Conservation (phyloP, 805 yeast genomes). For the Candida saitoana region DNA sequence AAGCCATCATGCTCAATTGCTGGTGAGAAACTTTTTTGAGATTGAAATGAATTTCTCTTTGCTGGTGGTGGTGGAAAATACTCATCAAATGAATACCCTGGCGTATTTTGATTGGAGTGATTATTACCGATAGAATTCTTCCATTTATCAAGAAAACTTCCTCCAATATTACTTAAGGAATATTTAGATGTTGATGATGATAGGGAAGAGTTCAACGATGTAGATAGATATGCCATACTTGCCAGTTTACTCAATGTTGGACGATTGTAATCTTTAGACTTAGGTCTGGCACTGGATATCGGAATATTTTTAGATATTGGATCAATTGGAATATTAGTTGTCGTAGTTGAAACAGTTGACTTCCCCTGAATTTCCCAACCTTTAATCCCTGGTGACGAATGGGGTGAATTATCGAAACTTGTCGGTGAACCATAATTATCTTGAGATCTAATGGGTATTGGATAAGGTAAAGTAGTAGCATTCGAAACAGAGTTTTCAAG, state of each 20-base stretch:
- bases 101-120: slow-evolving; percentile 17
- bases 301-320: slow-evolving; percentile 6
- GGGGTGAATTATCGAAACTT: slow-evolving; percentile 16
- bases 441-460: slow-evolving; percentile 15
- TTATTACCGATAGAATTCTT: slow-evolving; percentile 26
- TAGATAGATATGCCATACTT: slow-evolving; percentile 38
- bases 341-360: slow-evolving; percentile 25
- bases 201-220: slow-evolving; percentile 36
- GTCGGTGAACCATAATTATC: slow-evolving; percentile 12
- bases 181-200: slow-evolving; percentile 37
- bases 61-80: slow-evolving; percentile 13
- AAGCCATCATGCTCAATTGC: slow-evolving; percentile 32
- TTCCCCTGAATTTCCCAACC: slow-evolving; percentile 49
- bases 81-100: slow-evolving; percentile 7
- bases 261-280: slow-evolving; percentile 10
- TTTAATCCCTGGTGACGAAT: slow-evolving; percentile 26
- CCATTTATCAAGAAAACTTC: slow-evolving; percentile 46
- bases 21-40: slow-evolving; percentile 34
- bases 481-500: not conserved
- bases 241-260: slow-evolving; percentile 37
- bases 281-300: slow-evolving; percentile 18
- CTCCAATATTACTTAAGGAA: slow-evolving; percentile 38
- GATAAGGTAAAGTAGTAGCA: not conserved
- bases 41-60: slow-evolving; percentile 24
- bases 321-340: slow-evolving; percentile 13